A percentile compares a stretch with the other conserved stretches of the same genome.
These are phyloP conservation scores for Hypoxylon lenormandii DNA, from an alignment of 495 filamentous ascomycete genomes.

Conservation along the genomic window DNA sequence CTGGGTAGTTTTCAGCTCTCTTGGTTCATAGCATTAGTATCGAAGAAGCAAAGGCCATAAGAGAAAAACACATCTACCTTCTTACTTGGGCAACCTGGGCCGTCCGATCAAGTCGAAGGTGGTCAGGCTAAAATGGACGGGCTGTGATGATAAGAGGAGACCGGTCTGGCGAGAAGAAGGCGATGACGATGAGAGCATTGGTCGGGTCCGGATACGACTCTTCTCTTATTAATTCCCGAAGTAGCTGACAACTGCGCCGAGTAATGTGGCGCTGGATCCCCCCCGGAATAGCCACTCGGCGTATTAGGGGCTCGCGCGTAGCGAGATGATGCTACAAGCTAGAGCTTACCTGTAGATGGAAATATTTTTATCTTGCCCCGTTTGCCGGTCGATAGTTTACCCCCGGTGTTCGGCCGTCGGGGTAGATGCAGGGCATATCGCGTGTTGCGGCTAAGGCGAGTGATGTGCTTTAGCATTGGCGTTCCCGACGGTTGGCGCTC, in stretches of 20 bases:
- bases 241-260: too few relatives aligned
- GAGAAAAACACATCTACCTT: not conserved
- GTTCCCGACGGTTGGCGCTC: conserved; percentile 3
- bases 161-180: too few relatives aligned
- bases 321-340: too few relatives aligned
- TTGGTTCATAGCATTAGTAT: not conserved
- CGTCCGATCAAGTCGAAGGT: not conserved
- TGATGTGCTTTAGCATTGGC: not conserved
- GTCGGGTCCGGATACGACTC: too few relatives aligned
- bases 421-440: conserved; percentile 7
- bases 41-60: not conserved
- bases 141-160: too few relatives aligned
- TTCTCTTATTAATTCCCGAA: too few relatives aligned
- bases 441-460: not conserved
- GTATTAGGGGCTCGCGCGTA: too few relatives aligned
- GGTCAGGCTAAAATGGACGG: not conserved
- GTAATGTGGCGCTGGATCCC: too few relatives aligned
- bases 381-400: not conserved
- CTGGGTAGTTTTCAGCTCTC: not conserved
- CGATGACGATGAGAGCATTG: too few relatives aligned
- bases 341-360: not conserved
- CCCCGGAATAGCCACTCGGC: too few relatives aligned
- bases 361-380: not conserved
- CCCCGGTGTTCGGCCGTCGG: not conserved
- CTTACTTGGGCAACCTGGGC: not conserved